A percentile compares a stretch with the other conserved stretches of the same genome.
Evolutionary conservation across 2,329 filamentous ascomycete genomes (phyloP).

Genomic region (Plenodomus lindquistii): DNA sequence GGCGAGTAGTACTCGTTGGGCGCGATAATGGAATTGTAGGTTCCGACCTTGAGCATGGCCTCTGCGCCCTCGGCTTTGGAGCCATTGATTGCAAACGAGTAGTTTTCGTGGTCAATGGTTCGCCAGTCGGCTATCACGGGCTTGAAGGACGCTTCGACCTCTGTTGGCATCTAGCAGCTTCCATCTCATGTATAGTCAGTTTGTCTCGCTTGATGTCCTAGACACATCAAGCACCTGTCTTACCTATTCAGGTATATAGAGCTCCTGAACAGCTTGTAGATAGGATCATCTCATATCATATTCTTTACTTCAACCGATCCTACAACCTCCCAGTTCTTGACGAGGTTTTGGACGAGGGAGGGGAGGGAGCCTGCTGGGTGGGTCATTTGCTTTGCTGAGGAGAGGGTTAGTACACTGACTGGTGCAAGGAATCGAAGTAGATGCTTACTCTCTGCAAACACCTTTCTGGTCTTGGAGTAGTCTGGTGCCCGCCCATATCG

Average conservation of each 20-base stretch:
- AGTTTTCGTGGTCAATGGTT: conserved; percentile 63
- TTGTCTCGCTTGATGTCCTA: too few species aligned
- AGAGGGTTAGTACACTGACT: not conserved
- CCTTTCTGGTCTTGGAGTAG: conserved; percentile 65
- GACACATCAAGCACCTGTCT: too few species aligned
- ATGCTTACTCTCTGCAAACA: conserved; percentile 61
- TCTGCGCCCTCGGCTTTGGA: conserved; percentile 60
- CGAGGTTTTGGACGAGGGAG: conserved; percentile 67
- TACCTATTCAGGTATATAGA: too few species aligned
- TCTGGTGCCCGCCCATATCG: conserved; percentile 64
- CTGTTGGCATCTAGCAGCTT: too few species aligned
- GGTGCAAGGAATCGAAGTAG: not conserved
- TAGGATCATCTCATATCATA: too few species aligned
- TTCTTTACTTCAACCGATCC: too few species aligned
- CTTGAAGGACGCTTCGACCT: conserved; percentile 73
- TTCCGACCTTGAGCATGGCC: conserved; percentile 69
- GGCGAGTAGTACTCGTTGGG: conserved; percentile 68
- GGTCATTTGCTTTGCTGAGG: conserved; percentile 59
- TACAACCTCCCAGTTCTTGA: conserved; percentile 77
- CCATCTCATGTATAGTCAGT: too few species aligned
- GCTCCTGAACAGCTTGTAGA: too few species aligned
- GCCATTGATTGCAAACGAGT: conserved; percentile 68
- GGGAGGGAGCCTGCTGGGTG: conserved; percentile 62
- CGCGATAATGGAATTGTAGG: conserved; percentile 69
- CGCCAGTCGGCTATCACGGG: conserved; percentile 64